Base-by-base conservation (phyloP, 73 alveolate genomes). In the Tetrahymena thermophila region DNA sequence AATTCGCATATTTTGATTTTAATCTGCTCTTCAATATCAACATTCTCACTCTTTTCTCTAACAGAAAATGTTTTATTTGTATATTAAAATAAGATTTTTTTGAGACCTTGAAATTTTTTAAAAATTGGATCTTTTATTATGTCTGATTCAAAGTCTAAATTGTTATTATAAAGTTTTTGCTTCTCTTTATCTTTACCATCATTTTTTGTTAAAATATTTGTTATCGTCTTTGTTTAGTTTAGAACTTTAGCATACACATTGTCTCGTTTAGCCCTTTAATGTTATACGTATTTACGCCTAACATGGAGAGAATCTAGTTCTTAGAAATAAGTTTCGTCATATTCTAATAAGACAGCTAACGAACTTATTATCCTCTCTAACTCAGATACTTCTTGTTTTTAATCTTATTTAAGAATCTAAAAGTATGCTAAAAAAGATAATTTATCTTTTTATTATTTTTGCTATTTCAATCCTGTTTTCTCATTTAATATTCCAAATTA, bases 401-500 rank as follows among this genome's bases (percentile, higher is more conserved):
- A 83, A 56, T 57, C 94, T 9, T 83, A 56, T 94, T 94, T 93
- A 28, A 50, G 83, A 83, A 43, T 94, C 84, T 83, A 83, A 35
- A 94, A 71, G 31, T 28, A 71, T 25, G 89, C 89, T 31, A 71
- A 71, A 71, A 71, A 71, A n/a, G 40, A 28, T 34, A 40, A 56
- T 93, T 94, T 94, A 56, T 35, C 94, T 42, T 94, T 94, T 43
- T 44, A 34, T 83, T 17, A 57, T 35, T 42, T 94, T 42, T 94
- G 43, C 23, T 44, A 38, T 85, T 40, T 94, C 57, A 35, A 44
- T 84, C 94, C 93, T 94, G 34, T 43, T 44, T 38, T 94, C 3
- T 84, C 56, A 94, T 94, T 85, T 40, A 94, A 94, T n/a, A 94
- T 85, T 57, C 96, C 96, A 85, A 94, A 94, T 84, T 94, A 42